phyloP scores from a whole-genome alignment of 2,329 filamentous ascomycete genomes.

The Stagonosporopsis chrysanthemi region DNA sequence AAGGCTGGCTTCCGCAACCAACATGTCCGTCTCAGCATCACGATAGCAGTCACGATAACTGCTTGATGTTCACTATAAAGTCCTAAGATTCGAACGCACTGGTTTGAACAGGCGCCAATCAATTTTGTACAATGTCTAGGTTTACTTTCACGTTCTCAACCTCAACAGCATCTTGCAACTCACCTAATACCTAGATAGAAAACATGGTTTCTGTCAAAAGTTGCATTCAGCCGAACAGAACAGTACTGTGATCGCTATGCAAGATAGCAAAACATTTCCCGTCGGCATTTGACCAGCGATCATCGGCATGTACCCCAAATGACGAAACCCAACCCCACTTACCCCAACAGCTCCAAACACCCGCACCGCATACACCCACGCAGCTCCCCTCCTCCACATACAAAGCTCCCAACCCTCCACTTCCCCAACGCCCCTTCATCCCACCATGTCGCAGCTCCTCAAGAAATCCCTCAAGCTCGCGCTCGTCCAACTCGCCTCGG shows the following conservation, averaged over 20 bases:
- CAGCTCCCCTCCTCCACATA: background rate
- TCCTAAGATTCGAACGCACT: background rate
- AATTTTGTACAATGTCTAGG: background rate
- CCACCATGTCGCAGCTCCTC: constrained; percentile 39
- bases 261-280: background rate
- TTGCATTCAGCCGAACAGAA: background rate
- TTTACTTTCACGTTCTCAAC: background rate
- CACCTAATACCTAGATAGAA: background rate
- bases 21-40: background rate
- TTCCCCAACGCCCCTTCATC: background rate
- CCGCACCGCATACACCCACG: background rate
- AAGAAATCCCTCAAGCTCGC: constrained; percentile 51
- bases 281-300: constrained; percentile 11
- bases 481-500: constrained; percentile 58
- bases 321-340: constrained; percentile 12
- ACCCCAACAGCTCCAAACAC: constrained; percentile 13
- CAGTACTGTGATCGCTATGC: background rate
- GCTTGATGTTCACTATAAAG: background rate
- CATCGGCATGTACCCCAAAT: constrained; percentile 3
- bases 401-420: background rate
- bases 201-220: background rate
- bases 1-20: background rate
- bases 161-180: background rate
- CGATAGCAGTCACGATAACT: background rate
- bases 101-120: no score